Evolutionary conservation across 2,329 filamentous ascomycete species (phyloP).

Genomic region (Phialocephala subalpina): DNA sequence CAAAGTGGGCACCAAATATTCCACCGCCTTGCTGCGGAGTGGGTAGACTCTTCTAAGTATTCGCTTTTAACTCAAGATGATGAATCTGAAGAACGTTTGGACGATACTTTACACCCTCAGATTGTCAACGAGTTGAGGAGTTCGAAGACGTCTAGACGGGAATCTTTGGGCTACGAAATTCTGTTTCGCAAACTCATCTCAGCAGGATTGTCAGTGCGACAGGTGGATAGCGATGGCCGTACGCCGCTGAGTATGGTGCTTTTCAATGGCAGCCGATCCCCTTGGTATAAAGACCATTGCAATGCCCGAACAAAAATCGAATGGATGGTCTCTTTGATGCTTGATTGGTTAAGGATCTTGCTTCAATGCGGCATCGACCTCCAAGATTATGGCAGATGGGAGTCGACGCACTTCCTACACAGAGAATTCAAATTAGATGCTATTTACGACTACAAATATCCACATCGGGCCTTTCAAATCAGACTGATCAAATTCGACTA

Average conservation of each 20-base stretch:
- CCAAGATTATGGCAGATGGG: constrained; percentile 15
- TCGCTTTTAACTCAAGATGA: background rate
- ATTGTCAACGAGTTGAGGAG: background rate
- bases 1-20: background rate
- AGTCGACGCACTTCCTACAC: background rate
- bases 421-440: background rate
- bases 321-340: background rate
- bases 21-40: background rate
- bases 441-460: background rate
- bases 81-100: background rate
- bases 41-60: background rate
- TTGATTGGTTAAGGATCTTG: constrained; percentile 10
- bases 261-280: too few species aligned
- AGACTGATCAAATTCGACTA: constrained; percentile 13
- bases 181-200: background rate
- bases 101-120: background rate
- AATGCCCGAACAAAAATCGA: too few species aligned
- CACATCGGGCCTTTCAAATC: background rate
- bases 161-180: background rate
- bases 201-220: background rate
- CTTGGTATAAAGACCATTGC: background rate
- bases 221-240: background rate
- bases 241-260: background rate
- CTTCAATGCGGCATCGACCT: constrained; percentile 9
- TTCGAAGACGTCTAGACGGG: background rate